Conservation (phyloP, 176 grass and related monocot genomes). For the Poa pratensis region DNA sequence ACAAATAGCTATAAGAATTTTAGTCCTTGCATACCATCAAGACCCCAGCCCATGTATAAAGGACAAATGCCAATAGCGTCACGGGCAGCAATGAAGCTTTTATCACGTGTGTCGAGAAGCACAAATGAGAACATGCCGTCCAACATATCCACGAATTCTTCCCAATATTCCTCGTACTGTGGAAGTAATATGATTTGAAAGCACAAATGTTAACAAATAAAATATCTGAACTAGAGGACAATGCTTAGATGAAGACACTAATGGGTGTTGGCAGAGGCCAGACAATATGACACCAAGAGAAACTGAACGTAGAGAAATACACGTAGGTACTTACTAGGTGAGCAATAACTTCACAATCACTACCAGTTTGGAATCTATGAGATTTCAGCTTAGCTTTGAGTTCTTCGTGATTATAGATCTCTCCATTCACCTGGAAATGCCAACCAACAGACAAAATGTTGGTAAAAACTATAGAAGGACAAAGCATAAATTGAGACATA, state of each 20-base stretch:
- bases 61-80: conserved; percentile 98
- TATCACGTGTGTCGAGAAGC: conserved; percentile 92
- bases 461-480: neutral
- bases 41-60: conserved; percentile 98
- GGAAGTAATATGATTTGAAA: conserved; percentile 39
- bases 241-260: conserved; percentile 20
- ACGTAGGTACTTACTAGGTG: conserved; percentile 70
- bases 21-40: conserved; percentile 68
- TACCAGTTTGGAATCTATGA: conserved; percentile 87
- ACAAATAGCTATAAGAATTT: conserved; percentile 24
- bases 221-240: neutral
- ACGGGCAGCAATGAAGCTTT: conserved; percentile 95
- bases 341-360: conserved; percentile 99
- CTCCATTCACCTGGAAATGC: conserved; percentile 85
- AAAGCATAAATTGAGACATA: neutral
- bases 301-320: conserved; percentile 25
- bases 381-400: conserved; percentile 75
- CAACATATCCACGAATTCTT: conserved; percentile 95
- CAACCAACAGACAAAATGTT: conserved; percentile 22
- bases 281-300: neutral
- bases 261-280: conserved; percentile 15
- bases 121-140: conserved; percentile 99
- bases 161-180: conserved; percentile 96
- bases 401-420: conserved; percentile 98
- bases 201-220: neutral